Conservation (phyloP, 768 basidiomycete species). For the Amylocystis lapponica region DNA sequence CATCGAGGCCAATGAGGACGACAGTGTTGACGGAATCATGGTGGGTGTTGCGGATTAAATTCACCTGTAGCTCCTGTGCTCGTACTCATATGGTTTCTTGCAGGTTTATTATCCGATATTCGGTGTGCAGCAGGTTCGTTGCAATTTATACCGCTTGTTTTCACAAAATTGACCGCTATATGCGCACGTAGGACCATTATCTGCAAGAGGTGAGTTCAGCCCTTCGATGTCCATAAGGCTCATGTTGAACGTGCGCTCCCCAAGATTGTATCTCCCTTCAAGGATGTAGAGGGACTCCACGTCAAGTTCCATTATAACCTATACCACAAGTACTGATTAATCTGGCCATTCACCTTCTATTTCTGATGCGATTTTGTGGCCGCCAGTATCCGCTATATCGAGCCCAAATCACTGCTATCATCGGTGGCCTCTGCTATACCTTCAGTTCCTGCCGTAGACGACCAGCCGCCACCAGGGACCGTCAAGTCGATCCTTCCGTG, state of each 20-base stretch:
- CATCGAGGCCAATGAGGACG: conserved; percentile 90
- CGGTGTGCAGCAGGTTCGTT: conserved; percentile 75
- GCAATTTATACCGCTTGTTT: neutral
- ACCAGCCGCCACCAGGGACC: conserved; percentile 72
- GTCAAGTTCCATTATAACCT: conserved; percentile 94
- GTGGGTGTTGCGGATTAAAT: conserved; percentile 37
- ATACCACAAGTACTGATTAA: conserved; percentile 84
- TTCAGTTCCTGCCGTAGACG: conserved; percentile 33
- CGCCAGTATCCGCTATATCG: conserved; percentile 84
- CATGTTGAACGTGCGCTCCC: neutral
- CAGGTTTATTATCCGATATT: conserved; percentile 97
- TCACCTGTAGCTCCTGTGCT: neutral
- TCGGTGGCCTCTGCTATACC: conserved; percentile 31
- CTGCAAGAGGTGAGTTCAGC: conserved; percentile 70
- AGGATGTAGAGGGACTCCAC: conserved; percentile 97
- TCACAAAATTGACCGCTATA: neutral
- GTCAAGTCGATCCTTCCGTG: conserved; percentile 98
- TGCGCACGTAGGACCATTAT: conserved; percentile 76
- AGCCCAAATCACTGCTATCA: conserved; percentile 62
- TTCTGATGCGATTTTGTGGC: neutral
- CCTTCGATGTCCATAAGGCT: conserved; percentile 1
- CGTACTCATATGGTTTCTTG: neutral
- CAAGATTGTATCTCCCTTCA: conserved; percentile 88
- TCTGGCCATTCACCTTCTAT: no score
- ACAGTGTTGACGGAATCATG: conserved; percentile 88